These are phyloP conservation scores for Fusarium sp. DNA, from an alignment of 2,329 filamentous ascomycete species.

Conservation along the genomic window DNA sequence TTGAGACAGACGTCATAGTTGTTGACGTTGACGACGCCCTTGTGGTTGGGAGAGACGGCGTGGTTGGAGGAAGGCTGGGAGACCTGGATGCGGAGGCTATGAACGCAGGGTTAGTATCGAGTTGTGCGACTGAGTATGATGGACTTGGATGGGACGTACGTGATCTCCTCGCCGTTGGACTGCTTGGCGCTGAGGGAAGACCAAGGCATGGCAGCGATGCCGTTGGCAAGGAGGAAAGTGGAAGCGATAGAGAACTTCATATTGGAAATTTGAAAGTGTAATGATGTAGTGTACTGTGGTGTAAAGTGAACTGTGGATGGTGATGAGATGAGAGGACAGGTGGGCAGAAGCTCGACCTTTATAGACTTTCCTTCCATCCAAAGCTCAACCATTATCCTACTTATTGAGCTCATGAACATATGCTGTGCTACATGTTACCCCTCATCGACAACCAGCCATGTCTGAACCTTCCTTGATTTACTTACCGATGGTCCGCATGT, in stretches of 20 bases:
- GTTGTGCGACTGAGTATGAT: fast-evolving
- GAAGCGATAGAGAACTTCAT: slow-evolving; percentile 24
- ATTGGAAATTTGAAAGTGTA: not conserved
- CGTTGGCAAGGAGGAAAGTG: slow-evolving; percentile 2
- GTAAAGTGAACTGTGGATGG: not conserved
- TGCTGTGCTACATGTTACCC: fast-evolving
- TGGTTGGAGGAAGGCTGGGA: not conserved
- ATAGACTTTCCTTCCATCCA: not conserved
- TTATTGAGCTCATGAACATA: fast-evolving
- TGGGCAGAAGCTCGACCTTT: not conserved
- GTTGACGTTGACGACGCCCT: not conserved
- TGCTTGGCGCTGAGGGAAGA: not conserved
- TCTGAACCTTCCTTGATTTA: not conserved
- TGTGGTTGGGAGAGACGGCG: not conserved
- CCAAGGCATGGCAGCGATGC: slow-evolving; percentile 34
- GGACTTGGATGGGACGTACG: not conserved
- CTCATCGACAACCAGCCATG: too few species aligned
- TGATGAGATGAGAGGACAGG: fast-evolving
- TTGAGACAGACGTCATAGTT: not conserved
- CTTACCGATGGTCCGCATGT: not conserved
- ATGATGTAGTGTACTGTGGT: not conserved
- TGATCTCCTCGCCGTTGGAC: slow-evolving; percentile 24
- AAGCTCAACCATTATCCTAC: fast-evolving
- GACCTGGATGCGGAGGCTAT: slow-evolving; percentile 26
- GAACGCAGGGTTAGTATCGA: fast-evolving